Conservation (phyloP, 2,329 filamentous ascomycete genomes). For the Pseudogymnoascus sp. region DNA sequence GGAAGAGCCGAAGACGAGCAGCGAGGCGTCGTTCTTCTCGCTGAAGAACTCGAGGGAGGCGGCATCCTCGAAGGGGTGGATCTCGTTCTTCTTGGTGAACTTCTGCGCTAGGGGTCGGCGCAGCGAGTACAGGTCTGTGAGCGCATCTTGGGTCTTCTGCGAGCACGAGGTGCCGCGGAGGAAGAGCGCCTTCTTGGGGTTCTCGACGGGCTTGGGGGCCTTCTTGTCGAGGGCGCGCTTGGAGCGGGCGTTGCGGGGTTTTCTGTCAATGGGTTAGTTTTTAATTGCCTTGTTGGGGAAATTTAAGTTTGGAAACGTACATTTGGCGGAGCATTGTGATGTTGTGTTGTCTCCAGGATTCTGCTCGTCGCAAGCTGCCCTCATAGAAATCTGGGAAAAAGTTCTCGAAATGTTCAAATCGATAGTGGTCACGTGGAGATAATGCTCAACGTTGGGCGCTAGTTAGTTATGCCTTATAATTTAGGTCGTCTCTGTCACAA, state of each 20-base stretch:
- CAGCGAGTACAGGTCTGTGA: slow-evolving; percentile 76
- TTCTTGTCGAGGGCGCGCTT: slow-evolving; percentile 92
- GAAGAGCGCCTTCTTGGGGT: slow-evolving; percentile 82
- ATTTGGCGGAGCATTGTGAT: slow-evolving; percentile 30
- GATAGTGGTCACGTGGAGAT: slow-evolving; percentile 8
- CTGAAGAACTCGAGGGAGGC: slow-evolving; percentile 88
- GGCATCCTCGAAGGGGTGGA: slow-evolving; percentile 89
- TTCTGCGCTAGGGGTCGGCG: slow-evolving; percentile 79
- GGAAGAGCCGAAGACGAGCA: slow-evolving; percentile 75
- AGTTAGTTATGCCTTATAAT: neutral
- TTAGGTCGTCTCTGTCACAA: neutral
- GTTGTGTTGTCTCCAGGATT: slow-evolving; percentile 8
- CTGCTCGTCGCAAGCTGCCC: slow-evolving; percentile 9
- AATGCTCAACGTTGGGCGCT: neutral
- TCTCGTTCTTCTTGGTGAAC: slow-evolving; percentile 93
- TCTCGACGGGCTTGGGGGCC: slow-evolving; percentile 80
- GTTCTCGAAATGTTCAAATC: slow-evolving; percentile 1
- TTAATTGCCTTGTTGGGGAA: slow-evolving; percentile 7
- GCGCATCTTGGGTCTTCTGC: slow-evolving; percentile 70
- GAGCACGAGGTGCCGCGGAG: slow-evolving; percentile 81
- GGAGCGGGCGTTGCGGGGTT: slow-evolving; percentile 75
- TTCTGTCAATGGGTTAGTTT: slow-evolving; percentile 33
- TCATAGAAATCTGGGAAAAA: slow-evolving; percentile 4
- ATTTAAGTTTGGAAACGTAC: slow-evolving; percentile 16
- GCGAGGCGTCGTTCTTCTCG: slow-evolving; percentile 86